A percentile compares a stretch with the other conserved stretches of the same genome.
Evolutionary conservation across 2,329 filamentous ascomycete genomes (phyloP).

Genomic region (Eutypa lata): DNA sequence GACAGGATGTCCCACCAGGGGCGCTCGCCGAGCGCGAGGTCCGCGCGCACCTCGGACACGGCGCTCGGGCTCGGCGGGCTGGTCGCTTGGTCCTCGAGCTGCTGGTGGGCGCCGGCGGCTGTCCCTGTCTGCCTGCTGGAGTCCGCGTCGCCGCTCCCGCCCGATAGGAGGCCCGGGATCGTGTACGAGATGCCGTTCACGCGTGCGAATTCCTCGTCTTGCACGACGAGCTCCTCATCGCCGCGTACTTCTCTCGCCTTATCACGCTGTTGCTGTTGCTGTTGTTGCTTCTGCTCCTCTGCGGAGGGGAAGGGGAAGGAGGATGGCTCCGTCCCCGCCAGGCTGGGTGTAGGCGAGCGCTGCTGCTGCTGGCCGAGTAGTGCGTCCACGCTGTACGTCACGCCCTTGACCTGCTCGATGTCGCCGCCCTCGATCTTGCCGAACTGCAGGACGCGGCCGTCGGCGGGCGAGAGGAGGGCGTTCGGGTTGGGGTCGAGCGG

Average conservation of each 20-base stretch:
- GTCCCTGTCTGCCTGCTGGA: constrained; percentile 41
- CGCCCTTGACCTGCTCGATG: constrained; percentile 97
- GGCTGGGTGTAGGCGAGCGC: constrained; percentile 52
- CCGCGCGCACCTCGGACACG: constrained; percentile 78
- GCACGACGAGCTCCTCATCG: constrained; percentile 65
- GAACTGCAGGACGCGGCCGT: constrained; percentile 88
- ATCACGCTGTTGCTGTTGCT: constrained; percentile 21
- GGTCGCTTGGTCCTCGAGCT: constrained; percentile 70
- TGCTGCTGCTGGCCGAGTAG: constrained; percentile 70
- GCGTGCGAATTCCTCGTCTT: constrained; percentile 88
- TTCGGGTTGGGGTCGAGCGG: constrained; percentile 79
- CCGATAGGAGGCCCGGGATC: constrained; percentile 81
- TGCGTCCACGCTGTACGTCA: constrained; percentile 95
- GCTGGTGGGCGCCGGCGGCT: constrained; percentile 34
- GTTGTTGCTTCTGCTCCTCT: no score
- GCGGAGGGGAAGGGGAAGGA: no score
- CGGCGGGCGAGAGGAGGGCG: constrained; percentile 81
- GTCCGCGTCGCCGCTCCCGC: constrained; percentile 36
- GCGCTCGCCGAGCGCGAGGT: constrained; percentile 69
- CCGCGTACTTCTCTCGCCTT: constrained; percentile 32
- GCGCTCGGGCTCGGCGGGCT: constrained; percentile 60
- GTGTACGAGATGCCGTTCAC: constrained; percentile 97
- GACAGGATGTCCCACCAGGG: constrained; percentile 70
- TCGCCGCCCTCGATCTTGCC: constrained; percentile 89
- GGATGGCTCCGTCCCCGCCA: constrained; percentile 35